phyloP scores from a whole-genome alignment of 164 flowering plant genomes.

The Aristolochia californica region DNA sequence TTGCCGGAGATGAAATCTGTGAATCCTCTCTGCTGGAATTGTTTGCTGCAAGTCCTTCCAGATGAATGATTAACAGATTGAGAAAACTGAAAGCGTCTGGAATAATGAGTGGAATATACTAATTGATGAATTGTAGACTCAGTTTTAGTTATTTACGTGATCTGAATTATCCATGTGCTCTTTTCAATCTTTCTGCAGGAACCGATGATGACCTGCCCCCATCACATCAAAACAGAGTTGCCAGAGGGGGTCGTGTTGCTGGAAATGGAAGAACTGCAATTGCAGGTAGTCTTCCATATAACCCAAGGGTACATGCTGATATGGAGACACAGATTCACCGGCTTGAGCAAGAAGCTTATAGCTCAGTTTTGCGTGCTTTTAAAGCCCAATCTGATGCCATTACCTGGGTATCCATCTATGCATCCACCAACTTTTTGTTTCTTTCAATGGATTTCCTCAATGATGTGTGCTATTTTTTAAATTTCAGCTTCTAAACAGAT shows the following conservation, averaged over 20 bases:
- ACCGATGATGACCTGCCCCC: conserved; percentile 89
- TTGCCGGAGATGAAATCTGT: neutral
- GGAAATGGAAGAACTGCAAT: conserved; percentile 64
- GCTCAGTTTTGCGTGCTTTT: conserved; percentile 81
- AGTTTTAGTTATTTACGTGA: neutral
- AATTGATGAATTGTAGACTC: neutral
- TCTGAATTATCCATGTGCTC: neutral
- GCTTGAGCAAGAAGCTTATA: conserved; percentile 85
- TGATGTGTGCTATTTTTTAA: too few relatives aligned
- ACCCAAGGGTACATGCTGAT: conserved; percentile 33
- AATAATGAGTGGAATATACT: neutral
- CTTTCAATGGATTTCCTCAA: neutral
- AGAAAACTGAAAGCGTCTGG: neutral
- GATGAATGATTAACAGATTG: neutral
- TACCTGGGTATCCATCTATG: conserved; percentile 60
- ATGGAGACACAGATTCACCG: conserved; percentile 77
- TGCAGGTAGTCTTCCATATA: conserved; percentile 35
- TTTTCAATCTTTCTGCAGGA: conserved; percentile 21
- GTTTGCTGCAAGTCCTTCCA: neutral
- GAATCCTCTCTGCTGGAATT: neutral
- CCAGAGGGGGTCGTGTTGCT: conserved; percentile 50
- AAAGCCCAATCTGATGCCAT: conserved; percentile 96
- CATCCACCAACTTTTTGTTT: conserved; percentile 1
- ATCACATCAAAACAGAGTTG: conserved; percentile 59
- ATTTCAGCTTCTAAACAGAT: too few relatives aligned